A percentile compares a stretch with the other conserved stretches of the same genome.
These are phyloP conservation scores for Pythium pyrilobum DNA, from an alignment of 352 stramenopile species.

Conservation along the genomic window DNA sequence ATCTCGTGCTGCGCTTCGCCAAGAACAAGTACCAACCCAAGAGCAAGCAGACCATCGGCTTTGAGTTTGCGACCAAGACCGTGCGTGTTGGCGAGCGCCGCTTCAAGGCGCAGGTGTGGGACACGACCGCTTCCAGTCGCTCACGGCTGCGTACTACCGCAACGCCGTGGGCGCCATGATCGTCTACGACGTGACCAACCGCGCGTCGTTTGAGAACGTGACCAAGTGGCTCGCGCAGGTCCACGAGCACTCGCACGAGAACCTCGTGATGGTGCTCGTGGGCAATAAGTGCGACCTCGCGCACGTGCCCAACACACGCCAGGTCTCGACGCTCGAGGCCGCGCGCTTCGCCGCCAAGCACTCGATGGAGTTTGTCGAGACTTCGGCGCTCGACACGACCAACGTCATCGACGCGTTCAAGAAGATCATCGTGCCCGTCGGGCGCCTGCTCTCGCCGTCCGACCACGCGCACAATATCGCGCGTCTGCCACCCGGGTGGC, in stretches of 20 bases:
- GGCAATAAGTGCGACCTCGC: conserved; percentile 88
- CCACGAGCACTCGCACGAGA: conserved; percentile 79
- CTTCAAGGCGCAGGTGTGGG: conserved; percentile 88
- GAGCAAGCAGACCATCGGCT: conserved; percentile 77
- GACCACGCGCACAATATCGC: conserved; percentile 55
- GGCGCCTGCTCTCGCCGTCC: conserved; percentile 62
- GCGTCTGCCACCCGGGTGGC: conserved; percentile 62
- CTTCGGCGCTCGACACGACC: conserved; percentile 76
- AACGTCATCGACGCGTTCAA: conserved; percentile 88
- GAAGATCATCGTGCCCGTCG: conserved; percentile 83
- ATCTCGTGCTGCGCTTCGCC: conserved; percentile 84
- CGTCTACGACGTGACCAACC: conserved; percentile 91
- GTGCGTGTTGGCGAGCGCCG: conserved; percentile 76
- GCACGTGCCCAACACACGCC: conserved; percentile 60
- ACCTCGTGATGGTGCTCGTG: conserved; percentile 76
- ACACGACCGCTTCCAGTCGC: conserved; percentile 88
- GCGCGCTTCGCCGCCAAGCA: conserved; percentile 75
- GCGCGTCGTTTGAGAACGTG: conserved; percentile 79
- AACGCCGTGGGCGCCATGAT: conserved; percentile 89
- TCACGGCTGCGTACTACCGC: conserved; percentile 90
- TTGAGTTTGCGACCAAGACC: conserved; percentile 87
- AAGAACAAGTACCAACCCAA: conserved; percentile 86
- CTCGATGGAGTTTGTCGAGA: conserved; percentile 85
- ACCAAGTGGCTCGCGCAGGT: conserved; percentile 73
- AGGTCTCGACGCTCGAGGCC: conserved; percentile 85